Evolutionary conservation across 73 alveolate species (phyloP), one percentile per base, ranked within the genome.

Genomic region (Paramecium bursaria): DNA sequence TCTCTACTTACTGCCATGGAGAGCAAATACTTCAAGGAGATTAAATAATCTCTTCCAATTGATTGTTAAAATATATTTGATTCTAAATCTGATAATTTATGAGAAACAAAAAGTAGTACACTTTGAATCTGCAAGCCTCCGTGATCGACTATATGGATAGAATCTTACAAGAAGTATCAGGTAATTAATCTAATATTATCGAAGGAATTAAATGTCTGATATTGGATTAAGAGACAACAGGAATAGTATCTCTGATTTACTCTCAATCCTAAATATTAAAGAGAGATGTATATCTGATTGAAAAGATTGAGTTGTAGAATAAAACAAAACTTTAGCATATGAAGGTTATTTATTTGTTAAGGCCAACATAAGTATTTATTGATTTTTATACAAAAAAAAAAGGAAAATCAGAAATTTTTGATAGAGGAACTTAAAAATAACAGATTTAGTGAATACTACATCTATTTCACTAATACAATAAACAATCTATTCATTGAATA

Each of bases 401-500:
- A 79, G 67, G 89, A 79, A 35, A 79, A 79, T 39, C 26, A 53
- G 48, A 33, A 60, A 21, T 14, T 53, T 26, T 47, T 79, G 22
- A 5, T 53, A 5, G 17, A 79, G 54, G 89, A 79, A 44, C 33
- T 79, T 15, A 73, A 55, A 21, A 73, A 79, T 14, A 48, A 61
- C 11, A 53, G 89, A 79, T 79, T 79, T 55, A 46, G 85, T 52
- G 89, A 79, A 79, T 79, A 79, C 11, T 79, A 79, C 35, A 54
- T 79, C 11, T 79, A 22, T 51, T 79, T 53, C 31, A 53, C 89
- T 15, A 79, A 79, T 31, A 54, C 74, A 22, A 26, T 79, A 10
- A 61, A 46, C 46, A 79, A 79, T 30, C 54, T 79, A 13, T 53
- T 48, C 21, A 79, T 79, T 54, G 89, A 79, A 53, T 31, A 73